Evolutionary conservation across 2,329 filamentous ascomycete species (phyloP).

Genomic region (Fusarium sororula): DNA sequence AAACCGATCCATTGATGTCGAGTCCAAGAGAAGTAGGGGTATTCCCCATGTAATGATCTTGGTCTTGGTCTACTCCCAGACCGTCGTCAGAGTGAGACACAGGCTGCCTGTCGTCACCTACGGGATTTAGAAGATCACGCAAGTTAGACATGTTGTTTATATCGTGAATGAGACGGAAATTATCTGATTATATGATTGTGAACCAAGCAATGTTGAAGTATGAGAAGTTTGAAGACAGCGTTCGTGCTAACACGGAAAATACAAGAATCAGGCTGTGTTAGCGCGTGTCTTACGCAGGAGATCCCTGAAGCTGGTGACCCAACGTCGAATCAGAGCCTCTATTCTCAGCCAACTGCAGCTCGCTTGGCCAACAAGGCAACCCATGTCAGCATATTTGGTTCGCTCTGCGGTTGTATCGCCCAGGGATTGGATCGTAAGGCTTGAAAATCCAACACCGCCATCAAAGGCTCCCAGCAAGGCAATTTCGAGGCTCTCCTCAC

Average conservation of each 20-base stretch:
- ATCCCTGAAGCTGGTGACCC: not conserved
- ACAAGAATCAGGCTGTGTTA: conserved; percentile 7
- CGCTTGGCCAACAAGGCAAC: not conserved
- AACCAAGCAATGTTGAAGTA: not conserved
- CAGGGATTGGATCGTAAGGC: not conserved
- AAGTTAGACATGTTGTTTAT: not conserved
- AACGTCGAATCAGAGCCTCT: not conserved
- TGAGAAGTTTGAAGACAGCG: not conserved
- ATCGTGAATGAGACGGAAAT: accelerated
- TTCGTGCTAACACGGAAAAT: not conserved
- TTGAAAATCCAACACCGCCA: not conserved
- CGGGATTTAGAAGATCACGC: not conserved
- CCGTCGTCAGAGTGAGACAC: accelerated
- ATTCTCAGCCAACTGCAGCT: not conserved
- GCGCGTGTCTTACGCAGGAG: not conserved
- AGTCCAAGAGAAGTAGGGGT: too few relatives aligned
- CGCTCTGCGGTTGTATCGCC: not conserved
- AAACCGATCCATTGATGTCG: not conserved
- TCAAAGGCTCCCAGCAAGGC: not conserved
- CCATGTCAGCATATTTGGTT: not conserved
- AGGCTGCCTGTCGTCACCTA: not conserved
- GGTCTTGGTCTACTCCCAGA: accelerated
- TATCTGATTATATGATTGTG: not conserved
- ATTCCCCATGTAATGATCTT: not conserved
- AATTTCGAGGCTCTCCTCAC: not conserved